phyloP scores from a whole-genome alignment of 768 basidiomycete genomes.

The Cytidiella melzeri region DNA sequence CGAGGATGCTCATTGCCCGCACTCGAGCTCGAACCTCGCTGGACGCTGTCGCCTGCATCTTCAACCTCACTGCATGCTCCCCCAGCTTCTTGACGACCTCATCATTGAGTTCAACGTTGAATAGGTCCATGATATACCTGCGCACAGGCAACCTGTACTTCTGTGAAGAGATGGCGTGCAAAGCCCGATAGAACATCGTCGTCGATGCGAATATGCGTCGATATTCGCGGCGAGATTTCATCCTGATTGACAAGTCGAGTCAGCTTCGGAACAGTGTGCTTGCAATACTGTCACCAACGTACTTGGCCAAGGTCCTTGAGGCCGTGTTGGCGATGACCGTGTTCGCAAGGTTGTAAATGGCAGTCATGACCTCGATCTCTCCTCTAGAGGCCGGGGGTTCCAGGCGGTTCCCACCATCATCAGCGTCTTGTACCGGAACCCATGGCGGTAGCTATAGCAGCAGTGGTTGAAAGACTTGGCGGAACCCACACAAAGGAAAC shows the following conservation, averaged over 20 bases:
- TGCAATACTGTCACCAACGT: slow-evolving; percentile 17
- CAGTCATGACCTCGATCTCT: slow-evolving; percentile 81
- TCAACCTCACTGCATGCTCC: slow-evolving; percentile 43
- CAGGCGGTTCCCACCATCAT: slow-evolving; percentile 38
- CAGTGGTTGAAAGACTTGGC: too few species aligned
- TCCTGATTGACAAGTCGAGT: slow-evolving; percentile 33
- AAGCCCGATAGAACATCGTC: slow-evolving; percentile 73
- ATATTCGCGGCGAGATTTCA: slow-evolving; percentile 75
- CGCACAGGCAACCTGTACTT: slow-evolving; percentile 90
- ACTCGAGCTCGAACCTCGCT: background rate
- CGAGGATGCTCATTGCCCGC: slow-evolving; percentile 56
- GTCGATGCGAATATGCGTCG: slow-evolving; percentile 72
- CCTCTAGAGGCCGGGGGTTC: slow-evolving; percentile 58
- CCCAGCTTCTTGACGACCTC: slow-evolving; percentile 51
- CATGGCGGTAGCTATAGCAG: slow-evolving; percentile 78
- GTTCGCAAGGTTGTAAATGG: slow-evolving; percentile 91
- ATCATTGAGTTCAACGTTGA: slow-evolving; percentile 73
- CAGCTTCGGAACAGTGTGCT: slow-evolving; percentile 2
- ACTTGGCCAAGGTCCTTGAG: slow-evolving; percentile 85
- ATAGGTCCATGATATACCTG: slow-evolving; percentile 88
- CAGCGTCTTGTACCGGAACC: slow-evolving; percentile 33
- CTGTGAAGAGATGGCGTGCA: slow-evolving; percentile 83
- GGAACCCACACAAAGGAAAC: too few species aligned
- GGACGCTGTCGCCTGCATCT: slow-evolving; percentile 4
- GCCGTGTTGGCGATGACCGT: slow-evolving; percentile 94